Base-by-base conservation (phyloP, 192 early-diverging fungal genomes). In the Coemansia sp. region DNA sequence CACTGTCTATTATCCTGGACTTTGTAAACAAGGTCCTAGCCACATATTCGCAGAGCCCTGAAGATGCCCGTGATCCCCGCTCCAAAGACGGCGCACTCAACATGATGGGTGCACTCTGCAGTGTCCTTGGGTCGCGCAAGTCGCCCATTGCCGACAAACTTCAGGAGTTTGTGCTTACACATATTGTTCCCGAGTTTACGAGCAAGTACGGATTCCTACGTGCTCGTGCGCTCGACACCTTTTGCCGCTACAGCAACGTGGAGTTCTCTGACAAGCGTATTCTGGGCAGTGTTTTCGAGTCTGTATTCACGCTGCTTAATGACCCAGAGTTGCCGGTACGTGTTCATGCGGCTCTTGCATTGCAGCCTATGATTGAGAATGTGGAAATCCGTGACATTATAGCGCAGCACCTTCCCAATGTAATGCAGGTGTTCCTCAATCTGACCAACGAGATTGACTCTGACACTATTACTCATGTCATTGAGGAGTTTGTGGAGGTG, bases 401-500 rank as follows among this genome's bases (percentile, higher is more conserved):
- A 72, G 85, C 87, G 66, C 92, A 90, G 22, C 89, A 90, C 45
- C 83, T 95, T n/a, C 90, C 93, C 40, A 82, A 88, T 48, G 87
- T 97, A 39, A 97, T 99, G 90, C 89, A 94, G 73, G 87, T 85
- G 55, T 85, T 98, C 51, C 77, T 99, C 54, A 86, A 88, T 43
- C 82, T 97, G 62, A 96, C 91, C 0, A 94, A 96, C 83, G 86
- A 95, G 73, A 94, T 97, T 61, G 96, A 99, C 78, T 87, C 94
- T 71, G 96, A 98, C 70, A 92, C 90, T 8, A 83, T 99, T 7
- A 86, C 94, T 0, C 80, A 78, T 32, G 90, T 95, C 41, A 93
- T 98, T 86, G 94, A 98, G 61, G 87, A 89, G 63, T 89, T 99
- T 77, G 94, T 98, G 6, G 92, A 92, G 67, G 88, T 91, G 26